Evolutionary conservation across 805 yeast genomes (phyloP), one percentile per base, ranked within the genome.

Genomic region (Ogataea ramenticola): DNA sequence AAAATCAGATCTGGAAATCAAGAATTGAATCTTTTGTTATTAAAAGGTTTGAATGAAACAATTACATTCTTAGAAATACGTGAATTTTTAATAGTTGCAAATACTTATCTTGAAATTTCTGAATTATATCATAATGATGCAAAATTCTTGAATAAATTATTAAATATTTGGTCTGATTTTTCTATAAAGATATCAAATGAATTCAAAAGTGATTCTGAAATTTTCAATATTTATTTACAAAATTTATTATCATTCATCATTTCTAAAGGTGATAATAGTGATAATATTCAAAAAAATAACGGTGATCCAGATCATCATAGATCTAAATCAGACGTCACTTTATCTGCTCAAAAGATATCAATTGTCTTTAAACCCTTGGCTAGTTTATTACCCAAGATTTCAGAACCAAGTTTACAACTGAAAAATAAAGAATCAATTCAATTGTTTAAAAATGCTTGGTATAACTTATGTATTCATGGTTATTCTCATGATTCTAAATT

Each of bases 391-490:
- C 96, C 96, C 3, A 65, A 68, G 32, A 68, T 72, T 7, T 68
- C 69, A 30, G 71, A 72, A 26, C 51, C 57, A 5, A 79, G 84
- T 0, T 54, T 68, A 20, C 57, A 56, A 15, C 50, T 72, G 54
- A 60, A 58, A 9, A 77, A 82, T 49, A 75, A 77, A 34, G 67
- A 66, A 2, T 66, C 79, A 1, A 66, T 79, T 40, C 71, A 74
- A 39, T 67, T 81, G 46, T 87, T 91, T 68, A 75, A 95, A 56
- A 85, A 93, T 61, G 79, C 88, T 37, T 93, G 99, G 99, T 88
- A 87, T 61, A 93, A 91, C 56, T 70, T 93, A 72, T 91, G 82
- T 4, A 85, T 90, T 24, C 96, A 93, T 62, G 99, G 99, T 0
- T 88, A 81, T 58, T 74, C 79, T n/a, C 69, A 70, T 44, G 70